Evolutionary conservation across 1,139 yeast species (phyloP), one percentile per base, ranked within the genome.

Genomic region (Sporopachydermia cereana): DNA sequence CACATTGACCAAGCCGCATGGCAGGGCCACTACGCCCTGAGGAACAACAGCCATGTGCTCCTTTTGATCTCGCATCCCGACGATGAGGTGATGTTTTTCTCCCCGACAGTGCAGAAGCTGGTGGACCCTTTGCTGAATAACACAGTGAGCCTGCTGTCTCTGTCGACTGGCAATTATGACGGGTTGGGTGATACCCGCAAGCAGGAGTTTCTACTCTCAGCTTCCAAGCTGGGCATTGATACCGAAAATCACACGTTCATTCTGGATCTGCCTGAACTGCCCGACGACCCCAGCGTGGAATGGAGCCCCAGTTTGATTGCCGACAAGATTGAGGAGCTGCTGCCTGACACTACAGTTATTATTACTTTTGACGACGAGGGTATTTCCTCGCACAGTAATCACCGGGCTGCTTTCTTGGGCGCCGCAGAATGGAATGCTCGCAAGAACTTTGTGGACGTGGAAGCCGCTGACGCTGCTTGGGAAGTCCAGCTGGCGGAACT

Each of bases 21-120:
- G 39, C 39, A 34, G n/a, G 17, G 22, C 17, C 9, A 16, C 18
- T 12, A 5, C 20, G 17, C 20, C 9, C 5, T 34, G 22, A 7
- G 12, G 9, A 34, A 34, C 39, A 34, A 34, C 34, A 53, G 50
- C 39, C 50, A 50, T 24, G 49, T 66, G 39, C 54, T 63, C 20
- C 51, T 84, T 43, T 67, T 91, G 18, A 80, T 88, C 41, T 96
- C 96, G 1, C 99, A 93, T 61, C 99, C 99, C 0, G 99, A 93
- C 61, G 99, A 93, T 60, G 99, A 93, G 62, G 91, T 88, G 47
- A 93, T 93, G 98, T 93, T 93, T 63, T 93, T 91, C 57, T 77
- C 89, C 1, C 98, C 98, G 0, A 71, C 94, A 0, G 56, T 86
- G 42, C 61, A 75, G 7, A 82, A 76, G 51, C 55, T 79, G 46